These are phyloP conservation scores for Yamadazyma endophytica DNA, from an alignment of 805 yeast species.

Conservation along the genomic window DNA sequence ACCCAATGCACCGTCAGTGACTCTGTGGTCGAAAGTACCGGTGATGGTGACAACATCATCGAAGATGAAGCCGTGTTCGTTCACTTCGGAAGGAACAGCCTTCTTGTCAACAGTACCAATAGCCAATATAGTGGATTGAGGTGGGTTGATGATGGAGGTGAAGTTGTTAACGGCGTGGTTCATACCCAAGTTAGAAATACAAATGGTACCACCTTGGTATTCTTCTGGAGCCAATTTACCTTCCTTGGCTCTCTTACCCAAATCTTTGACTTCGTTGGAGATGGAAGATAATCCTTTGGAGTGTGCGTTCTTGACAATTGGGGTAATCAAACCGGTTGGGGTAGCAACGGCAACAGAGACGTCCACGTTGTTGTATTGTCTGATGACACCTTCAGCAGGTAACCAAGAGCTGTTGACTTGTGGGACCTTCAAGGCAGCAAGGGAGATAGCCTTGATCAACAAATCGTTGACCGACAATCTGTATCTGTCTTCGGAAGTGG, in stretches of 20 bases:
- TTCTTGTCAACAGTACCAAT: constrained; percentile 89
- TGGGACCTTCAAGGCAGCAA: constrained; percentile 87
- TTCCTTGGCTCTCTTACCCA: constrained; percentile 93
- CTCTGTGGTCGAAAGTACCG: constrained; percentile 97
- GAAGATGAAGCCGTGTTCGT: constrained; percentile 88
- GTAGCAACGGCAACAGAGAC: constrained; percentile 99
- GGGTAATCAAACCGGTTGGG: constrained; percentile 95
- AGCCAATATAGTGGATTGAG: constrained; percentile 92
- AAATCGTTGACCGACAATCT: constrained; percentile 92
- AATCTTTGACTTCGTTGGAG: constrained; percentile 80
- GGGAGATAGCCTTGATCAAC: constrained; percentile 89
- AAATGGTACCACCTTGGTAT: constrained; percentile 98
- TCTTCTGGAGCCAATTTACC: constrained; percentile 94
- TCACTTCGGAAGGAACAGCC: constrained; percentile 88
- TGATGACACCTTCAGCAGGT: constrained; percentile 80
- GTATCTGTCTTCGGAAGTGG: constrained; percentile 79
- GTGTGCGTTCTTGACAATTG: constrained; percentile 87
- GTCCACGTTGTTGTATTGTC: constrained; percentile 89
- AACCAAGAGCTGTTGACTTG: constrained; percentile 93
- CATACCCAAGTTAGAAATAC: constrained; percentile 99
- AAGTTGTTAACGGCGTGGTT: constrained; percentile 87
- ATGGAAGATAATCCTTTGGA: constrained; percentile 80
- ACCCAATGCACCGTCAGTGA: constrained; percentile 95
- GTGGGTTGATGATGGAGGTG: constrained; percentile 98
- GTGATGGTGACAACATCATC: constrained; percentile 90